phyloP scores from a whole-genome alignment of 2,329 filamentous ascomycete species.

The Stemphylium beticola region DNA sequence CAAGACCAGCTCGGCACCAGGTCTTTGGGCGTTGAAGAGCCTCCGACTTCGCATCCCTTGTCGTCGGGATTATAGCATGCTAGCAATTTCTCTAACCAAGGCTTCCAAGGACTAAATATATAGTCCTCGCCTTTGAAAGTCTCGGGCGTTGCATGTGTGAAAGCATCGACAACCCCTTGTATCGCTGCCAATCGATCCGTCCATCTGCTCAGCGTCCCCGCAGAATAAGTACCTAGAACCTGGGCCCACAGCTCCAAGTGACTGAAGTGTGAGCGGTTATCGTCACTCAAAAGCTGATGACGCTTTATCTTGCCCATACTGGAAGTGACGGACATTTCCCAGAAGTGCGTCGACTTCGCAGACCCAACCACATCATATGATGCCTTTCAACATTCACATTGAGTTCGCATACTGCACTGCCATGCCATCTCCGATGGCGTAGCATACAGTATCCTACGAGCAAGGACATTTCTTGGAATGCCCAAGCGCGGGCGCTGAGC shows the following conservation, averaged over 20 bases:
- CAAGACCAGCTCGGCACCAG: conserved; percentile 3
- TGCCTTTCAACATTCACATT: background rate
- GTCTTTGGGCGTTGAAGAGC: background rate
- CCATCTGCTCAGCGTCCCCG: background rate
- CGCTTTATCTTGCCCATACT: background rate
- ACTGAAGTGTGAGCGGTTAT: background rate
- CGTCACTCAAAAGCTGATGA: background rate
- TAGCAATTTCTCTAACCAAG: background rate
- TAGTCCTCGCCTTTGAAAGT: background rate
- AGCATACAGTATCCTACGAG: conserved; percentile 5
- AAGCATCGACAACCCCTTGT: background rate
- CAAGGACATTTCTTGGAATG: background rate
- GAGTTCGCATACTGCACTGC: background rate
- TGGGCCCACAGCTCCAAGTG: background rate
- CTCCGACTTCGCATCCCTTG: background rate
- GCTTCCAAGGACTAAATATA: background rate
- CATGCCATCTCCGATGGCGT: conserved; percentile 4
- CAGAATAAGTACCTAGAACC: background rate
- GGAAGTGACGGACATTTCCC: background rate
- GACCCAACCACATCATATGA: background rate
- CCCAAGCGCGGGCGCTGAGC: conserved; percentile 1
- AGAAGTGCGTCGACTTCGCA: accelerated
- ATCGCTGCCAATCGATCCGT: conserved; percentile 5
- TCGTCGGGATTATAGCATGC: background rate
- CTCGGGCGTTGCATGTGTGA: background rate